Evolutionary conservation across 176 grass and related monocot species (phyloP).

Genomic region (Bothriochloa decipiens): DNA sequence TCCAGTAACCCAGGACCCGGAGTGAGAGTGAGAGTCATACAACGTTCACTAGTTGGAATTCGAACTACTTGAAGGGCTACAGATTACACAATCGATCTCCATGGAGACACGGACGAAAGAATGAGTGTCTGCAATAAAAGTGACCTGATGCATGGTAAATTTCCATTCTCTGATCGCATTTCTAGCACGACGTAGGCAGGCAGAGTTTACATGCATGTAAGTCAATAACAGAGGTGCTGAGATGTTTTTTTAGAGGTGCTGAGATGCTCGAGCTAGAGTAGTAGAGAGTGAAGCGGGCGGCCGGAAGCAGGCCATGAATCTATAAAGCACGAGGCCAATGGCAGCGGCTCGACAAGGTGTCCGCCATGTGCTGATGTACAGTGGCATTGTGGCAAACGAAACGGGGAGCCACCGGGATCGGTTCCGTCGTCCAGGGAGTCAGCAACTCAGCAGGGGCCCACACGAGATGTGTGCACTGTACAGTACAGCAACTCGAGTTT

Average conservation of each 20-base stretch:
- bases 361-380: conserved; percentile 27
- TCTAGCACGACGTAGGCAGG: too few relatives aligned
- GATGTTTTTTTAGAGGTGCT: background rate
- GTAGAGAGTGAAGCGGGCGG: background rate
- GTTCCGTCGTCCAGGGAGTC: background rate
- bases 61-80: background rate
- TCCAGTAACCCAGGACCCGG: conserved; percentile 22
- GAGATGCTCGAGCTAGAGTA: background rate
- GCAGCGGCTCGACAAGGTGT: conserved; percentile 1
- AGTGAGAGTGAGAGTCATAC: background rate
- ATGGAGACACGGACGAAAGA: background rate
- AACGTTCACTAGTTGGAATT: background rate
- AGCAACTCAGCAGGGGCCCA: background rate
- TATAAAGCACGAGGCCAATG: background rate
- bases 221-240: background rate
- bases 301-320: background rate
- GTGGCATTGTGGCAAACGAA: conserved; percentile 32
- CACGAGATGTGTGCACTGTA: background rate
- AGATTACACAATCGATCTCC: background rate
- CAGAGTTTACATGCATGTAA: background rate
- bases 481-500: background rate
- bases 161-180: background rate
- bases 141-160: background rate
- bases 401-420: conserved; percentile 30
- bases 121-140: background rate